Evolutionary conservation across 495 filamentous ascomycete genomes (phyloP), one percentile per base, ranked within the genome.

Genomic region (Aspergillus biplanus): DNA sequence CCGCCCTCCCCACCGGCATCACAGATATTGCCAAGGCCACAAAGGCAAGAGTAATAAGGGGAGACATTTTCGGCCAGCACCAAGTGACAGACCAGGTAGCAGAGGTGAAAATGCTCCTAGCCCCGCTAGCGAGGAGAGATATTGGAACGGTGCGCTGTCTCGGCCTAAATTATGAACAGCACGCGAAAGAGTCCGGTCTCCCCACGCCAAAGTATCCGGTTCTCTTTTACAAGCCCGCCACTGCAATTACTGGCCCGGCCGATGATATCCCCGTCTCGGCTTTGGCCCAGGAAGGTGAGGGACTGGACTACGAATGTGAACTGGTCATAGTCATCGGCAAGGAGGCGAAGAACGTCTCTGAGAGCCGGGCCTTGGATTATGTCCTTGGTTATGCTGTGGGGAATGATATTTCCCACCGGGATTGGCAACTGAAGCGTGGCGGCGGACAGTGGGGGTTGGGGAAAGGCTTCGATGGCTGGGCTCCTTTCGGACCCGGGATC

Each of bases 381-480:
- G 90, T 94, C 9, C 75, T 93, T 5, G 92, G 92, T 0, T 96
- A 94, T 71, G 82, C 89, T 6, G 85, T 92, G 56, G 92, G 92
- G 47, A 90, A 96, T 69, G 92, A 95, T 74, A 81, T 96, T 34
- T 91, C 88, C 12, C 91, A 94, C 72, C 87, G 92, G 31, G 90
- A 92, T 58, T 92, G 90, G 89, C 92, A 96, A 73, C 73, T 95
- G 58, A 85, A 88, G 69, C 84, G 84, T 37, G 92, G 91, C 18
- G 89, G 91, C 13, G 87, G 90, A 0, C 92, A 95, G 74, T 96
- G 92, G 92, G 80, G 80, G 0, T 66, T 93, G 5, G 92, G 92
- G 1, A 96, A 96, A 73, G 89, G 91, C 4, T 95, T 92, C 68
- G 92, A 96, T 76, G 89, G 90, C 49, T 95, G 91, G 91, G 92